A percentile compares a stretch with the other conserved stretches of the same genome.
These are phyloP conservation scores for Paraconiothyrium sp. DNA, from an alignment of 2,329 filamentous ascomycete genomes.

Conservation along the genomic window DNA sequence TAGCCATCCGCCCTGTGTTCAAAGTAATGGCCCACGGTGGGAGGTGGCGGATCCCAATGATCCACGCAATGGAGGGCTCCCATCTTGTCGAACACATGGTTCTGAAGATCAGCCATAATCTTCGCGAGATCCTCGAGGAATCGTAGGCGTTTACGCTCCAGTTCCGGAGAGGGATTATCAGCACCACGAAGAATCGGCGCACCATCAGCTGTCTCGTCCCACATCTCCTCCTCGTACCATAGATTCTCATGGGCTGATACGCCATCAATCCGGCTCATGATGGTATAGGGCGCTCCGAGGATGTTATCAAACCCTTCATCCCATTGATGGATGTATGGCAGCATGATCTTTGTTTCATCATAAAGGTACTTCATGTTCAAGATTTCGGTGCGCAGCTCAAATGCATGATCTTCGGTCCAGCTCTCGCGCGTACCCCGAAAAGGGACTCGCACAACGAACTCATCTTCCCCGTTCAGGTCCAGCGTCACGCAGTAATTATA, in stretches of 20 bases:
- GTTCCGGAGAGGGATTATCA: background rate
- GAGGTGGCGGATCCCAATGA: background rate
- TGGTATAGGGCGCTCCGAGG: background rate
- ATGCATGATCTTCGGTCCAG: background rate
- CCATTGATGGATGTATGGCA: background rate
- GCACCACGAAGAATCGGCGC: background rate
- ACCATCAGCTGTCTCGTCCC: background rate
- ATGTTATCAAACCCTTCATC: background rate
- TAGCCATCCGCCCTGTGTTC: background rate
- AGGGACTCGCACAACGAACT: background rate
- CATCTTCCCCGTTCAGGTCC: background rate
- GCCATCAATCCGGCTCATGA: background rate
- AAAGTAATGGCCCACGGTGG: background rate
- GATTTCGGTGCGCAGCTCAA: background rate
- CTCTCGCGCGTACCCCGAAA: background rate
- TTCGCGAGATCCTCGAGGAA: background rate
- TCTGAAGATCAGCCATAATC: background rate
- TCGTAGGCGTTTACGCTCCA: background rate
- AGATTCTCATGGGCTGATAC: background rate
- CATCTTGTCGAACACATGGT: background rate
- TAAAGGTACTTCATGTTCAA: background rate
- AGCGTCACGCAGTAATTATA: background rate
- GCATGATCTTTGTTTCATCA: background rate
- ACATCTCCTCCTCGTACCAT: background rate
- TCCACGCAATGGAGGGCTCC: background rate